Evolutionary conservation across 2,329 filamentous ascomycete species (phyloP).

Genomic region (Cladobotryum mycophilum): DNA sequence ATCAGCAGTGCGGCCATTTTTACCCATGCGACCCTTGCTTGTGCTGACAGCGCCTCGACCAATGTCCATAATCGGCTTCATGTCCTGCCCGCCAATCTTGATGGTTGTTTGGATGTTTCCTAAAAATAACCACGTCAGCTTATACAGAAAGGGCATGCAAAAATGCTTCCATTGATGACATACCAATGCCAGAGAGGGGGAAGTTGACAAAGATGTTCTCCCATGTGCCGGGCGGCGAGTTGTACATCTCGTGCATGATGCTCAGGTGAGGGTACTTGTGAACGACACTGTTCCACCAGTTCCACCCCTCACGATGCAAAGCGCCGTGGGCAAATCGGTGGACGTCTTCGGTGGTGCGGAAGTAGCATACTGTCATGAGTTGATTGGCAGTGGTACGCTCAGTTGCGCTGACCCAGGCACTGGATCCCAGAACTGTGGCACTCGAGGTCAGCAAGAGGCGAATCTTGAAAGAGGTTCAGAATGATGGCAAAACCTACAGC

Average conservation of each 20-base stretch:
- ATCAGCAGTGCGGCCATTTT: not conserved
- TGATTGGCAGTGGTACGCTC: conserved; percentile 24
- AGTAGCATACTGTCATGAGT: conserved; percentile 38
- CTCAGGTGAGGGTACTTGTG: conserved; percentile 30
- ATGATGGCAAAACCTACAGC: conserved; percentile 1
- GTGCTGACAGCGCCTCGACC: conserved; percentile 1
- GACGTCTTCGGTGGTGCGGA: conserved; percentile 36
- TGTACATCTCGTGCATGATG: conserved; percentile 45
- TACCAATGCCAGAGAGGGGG: conserved; percentile 9
- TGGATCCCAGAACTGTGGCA: conserved; percentile 2
- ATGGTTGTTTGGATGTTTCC: conserved; percentile 3
- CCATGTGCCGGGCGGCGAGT: conserved; percentile 32
- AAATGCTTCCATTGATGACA: not conserved
- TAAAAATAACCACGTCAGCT: not conserved
- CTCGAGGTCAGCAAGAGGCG: too few relatives aligned
- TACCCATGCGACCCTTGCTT: conserved; percentile 1
- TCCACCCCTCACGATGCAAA: conserved; percentile 38
- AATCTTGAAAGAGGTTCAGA: not conserved
- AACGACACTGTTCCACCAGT: conserved; percentile 36
- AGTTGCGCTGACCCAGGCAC: not conserved
- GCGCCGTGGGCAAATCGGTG: conserved; percentile 40
- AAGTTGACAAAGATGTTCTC: conserved; percentile 40
- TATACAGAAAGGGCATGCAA: too few relatives aligned
- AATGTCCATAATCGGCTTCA: conserved; percentile 2
- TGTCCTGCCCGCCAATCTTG: conserved; percentile 2